Evolutionary conservation across 2,329 filamentous ascomycete genomes (phyloP).

Genomic region (Aureobasidium mangrovei): DNA sequence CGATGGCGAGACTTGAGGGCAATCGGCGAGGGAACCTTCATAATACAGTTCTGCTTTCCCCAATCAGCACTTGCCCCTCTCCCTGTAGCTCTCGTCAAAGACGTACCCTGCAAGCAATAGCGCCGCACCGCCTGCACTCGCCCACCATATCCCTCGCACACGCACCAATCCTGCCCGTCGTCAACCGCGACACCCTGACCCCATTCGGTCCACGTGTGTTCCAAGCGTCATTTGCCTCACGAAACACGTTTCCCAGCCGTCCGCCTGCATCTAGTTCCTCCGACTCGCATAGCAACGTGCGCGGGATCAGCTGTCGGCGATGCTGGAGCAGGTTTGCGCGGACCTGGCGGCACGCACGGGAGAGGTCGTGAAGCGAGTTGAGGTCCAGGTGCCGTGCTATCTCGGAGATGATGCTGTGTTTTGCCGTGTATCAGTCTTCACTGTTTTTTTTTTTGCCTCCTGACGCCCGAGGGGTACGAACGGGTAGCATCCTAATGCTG

Average conservation of each 20-base stretch:
- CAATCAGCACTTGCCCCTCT: background rate
- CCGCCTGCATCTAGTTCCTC: conserved; percentile 50
- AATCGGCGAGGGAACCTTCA: conserved; percentile 65
- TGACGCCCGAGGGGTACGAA: conserved; percentile 37
- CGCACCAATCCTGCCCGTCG: conserved; percentile 59
- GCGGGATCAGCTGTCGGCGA: conserved; percentile 60
- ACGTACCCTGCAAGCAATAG: conserved; percentile 69
- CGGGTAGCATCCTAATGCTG: conserved; percentile 60
- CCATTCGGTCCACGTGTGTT: conserved; percentile 21
- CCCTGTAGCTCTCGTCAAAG: background rate
- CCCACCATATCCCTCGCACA: conserved; percentile 85
- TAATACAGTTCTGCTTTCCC: conserved; percentile 68
- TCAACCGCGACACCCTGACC: conserved; percentile 34
- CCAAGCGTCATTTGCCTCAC: conserved; percentile 21
- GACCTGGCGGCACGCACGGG: conserved; percentile 71
- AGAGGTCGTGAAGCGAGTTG: conserved; percentile 76
- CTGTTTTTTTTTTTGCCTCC: background rate
- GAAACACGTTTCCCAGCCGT: conserved; percentile 37
- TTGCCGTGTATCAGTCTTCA: background rate
- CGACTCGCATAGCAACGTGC: conserved; percentile 72
- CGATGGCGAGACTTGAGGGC: conserved; percentile 68
- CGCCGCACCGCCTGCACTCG: conserved; percentile 69
- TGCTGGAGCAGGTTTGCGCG: conserved; percentile 71
- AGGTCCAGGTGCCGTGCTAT: conserved; percentile 74
- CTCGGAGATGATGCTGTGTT: conserved; percentile 61